Base-by-base conservation (phyloP, 2,329 filamentous ascomycete genomes). In the Chaetomiaceae sp. region DNA sequence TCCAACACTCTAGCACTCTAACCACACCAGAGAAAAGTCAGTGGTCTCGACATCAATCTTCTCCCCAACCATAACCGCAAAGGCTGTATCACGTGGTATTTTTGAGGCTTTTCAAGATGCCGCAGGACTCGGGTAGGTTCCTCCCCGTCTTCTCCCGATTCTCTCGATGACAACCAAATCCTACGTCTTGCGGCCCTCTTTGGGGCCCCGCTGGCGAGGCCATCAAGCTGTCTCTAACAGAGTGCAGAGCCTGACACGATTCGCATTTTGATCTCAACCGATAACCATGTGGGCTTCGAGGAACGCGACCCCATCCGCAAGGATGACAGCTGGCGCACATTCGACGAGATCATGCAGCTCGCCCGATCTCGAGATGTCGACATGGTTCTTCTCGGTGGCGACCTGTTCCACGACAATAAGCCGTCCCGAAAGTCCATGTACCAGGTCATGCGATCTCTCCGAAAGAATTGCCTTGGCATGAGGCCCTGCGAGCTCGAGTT, bases 361-460 rank as follows among this genome's bases (percentile, higher is more conserved):
- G 93, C 92, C 17, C 88, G 86, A 63, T 82, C 85, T 30, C 78
- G 86, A 65, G 93, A 99, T 72, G 93, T 99, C 58, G 93, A 99
- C 69, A 97, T 99, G 93, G 87, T 99, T 0, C 77, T 99, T 2
- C 82, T 99, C 4, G 92, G 86, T 3, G 93, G 93, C 41, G 93
- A 99, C 66, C 79, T 99, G 1, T 99, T 99, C 65, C 95, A 99
- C 66, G 92, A 99, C 61, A 99, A 99, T 68, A 96, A 96, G 63
- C 95, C 93, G 3, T 96, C 90, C 6, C 82, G 93, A 53, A 96
- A 96, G 65, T 85, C 91, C 23, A 88, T 99, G 80, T 97, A 93
- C 66, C 89, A 99, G 66, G 93, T 99, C 55, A 97, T 97, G 89
- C 85, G 89, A 27, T 93, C 89, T 2, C 76, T 99, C 25, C 85